phyloP scores from a whole-genome alignment of 768 basidiomycete genomes.

The Pulveroboletus sp. region DNA sequence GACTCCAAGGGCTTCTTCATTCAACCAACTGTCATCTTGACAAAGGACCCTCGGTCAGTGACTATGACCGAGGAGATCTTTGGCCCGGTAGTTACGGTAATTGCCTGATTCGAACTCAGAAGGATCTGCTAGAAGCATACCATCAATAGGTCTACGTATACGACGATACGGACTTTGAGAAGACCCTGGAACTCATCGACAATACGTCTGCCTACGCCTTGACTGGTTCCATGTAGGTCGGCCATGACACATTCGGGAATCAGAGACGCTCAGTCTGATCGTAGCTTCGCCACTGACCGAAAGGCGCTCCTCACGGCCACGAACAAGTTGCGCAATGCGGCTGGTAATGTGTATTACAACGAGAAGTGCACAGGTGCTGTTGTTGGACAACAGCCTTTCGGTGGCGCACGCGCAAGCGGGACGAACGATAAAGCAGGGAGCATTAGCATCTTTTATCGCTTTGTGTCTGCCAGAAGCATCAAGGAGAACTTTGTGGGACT shows the following conservation, averaged over 20 bases:
- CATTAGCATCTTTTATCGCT: constrained; percentile 69
- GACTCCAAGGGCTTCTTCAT: constrained; percentile 91
- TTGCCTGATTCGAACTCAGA: constrained; percentile 11
- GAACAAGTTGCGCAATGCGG: constrained; percentile 80
- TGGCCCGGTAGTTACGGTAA: constrained; percentile 88
- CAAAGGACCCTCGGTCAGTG: constrained; percentile 81
- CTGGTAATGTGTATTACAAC: constrained; percentile 97
- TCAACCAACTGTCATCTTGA: constrained; percentile 90
- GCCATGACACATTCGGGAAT: neutral
- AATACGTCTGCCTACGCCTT: constrained; percentile 82
- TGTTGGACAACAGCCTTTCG: constrained; percentile 97
- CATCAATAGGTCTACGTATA: constrained; percentile 73
- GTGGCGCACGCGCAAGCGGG: constrained; percentile 86
- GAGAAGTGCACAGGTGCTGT: constrained; percentile 98
- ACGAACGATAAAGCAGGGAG: constrained; percentile 99
- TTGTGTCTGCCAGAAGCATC: constrained; percentile 86
- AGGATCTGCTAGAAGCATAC: neutral
- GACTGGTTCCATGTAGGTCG: constrained; percentile 86
- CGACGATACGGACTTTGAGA: constrained; percentile 80
- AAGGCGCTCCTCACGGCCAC: constrained; percentile 74
- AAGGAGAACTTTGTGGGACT: constrained; percentile 94
- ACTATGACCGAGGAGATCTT: constrained; percentile 97
- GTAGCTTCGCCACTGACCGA: constrained; percentile 80
- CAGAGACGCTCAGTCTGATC: constrained; percentile 6
- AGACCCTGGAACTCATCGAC: constrained; percentile 85